phyloP scores from a whole-genome alignment of 2,329 filamentous ascomycete genomes.

The Pseudocercospora cruenta region DNA sequence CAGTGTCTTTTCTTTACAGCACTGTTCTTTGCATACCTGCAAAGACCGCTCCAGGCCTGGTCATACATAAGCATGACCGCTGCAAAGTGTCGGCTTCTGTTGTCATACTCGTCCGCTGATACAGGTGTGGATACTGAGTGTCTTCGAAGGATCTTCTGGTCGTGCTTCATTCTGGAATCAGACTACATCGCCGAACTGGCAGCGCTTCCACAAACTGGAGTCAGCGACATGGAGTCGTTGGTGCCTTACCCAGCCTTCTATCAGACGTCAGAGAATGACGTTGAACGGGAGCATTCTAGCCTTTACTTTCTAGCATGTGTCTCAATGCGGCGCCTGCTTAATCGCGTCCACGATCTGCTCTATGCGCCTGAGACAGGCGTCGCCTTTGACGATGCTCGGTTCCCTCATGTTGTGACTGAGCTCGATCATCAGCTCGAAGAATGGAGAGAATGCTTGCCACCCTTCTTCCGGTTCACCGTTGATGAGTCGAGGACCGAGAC shows the following conservation, averaged over 20 bases:
- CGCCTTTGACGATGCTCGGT: conserved; percentile 21
- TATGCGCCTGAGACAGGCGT: conserved; percentile 21
- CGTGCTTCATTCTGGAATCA: conserved; percentile 19
- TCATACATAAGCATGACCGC: conserved; percentile 21
- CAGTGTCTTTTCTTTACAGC: conserved; percentile 23
- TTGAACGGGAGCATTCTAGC: conserved; percentile 16
- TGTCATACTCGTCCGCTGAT: conserved; percentile 23
- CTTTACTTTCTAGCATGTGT: conserved; percentile 23
- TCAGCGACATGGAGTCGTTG: conserved; percentile 20
- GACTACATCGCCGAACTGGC: conserved; percentile 22
- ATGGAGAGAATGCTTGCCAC: conserved; percentile 17
- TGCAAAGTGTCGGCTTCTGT: conserved; percentile 17
- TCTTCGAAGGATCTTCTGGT: conserved; percentile 21
- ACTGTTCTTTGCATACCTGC: conserved; percentile 23
- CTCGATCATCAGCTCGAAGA: conserved; percentile 24
- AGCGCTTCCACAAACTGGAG: conserved; percentile 19
- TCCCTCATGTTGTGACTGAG: conserved; percentile 21
- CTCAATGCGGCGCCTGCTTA: conserved; percentile 23
- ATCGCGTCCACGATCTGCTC: conserved; percentile 20
- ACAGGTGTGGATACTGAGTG: conserved; percentile 20
- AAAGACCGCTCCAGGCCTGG: conserved; percentile 21
- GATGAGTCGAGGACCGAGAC: conserved; percentile 6
- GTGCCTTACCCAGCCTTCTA: conserved; percentile 16
- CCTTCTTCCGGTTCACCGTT: conserved; percentile 13
- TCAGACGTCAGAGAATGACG: conserved; percentile 13